Percentiles rank a stretch among this genome's conserved stretches.
phyloP scores from a whole-genome alignment of 768 basidiomycete genomes.

The Suillus subluteus region DNA sequence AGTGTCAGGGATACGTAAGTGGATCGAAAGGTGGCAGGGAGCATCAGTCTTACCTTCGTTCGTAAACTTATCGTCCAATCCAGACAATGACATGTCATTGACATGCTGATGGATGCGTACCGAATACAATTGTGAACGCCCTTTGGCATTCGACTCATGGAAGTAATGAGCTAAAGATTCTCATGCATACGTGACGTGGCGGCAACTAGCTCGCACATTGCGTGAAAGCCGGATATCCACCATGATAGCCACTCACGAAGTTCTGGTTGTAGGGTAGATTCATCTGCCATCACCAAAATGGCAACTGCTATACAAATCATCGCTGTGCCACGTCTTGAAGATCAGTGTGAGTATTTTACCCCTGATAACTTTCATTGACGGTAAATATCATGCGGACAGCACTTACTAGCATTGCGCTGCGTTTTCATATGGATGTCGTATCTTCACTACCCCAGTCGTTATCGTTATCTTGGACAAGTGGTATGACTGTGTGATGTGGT shows the following conservation, averaged over 20 bases:
- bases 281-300: background rate
- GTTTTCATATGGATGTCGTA: background rate
- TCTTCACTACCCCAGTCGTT: background rate
- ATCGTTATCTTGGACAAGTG: background rate
- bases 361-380: no score
- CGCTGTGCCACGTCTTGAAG: background rate
- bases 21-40: background rate
- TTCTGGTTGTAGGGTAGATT: background rate
- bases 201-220: background rate
- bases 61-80: background rate
- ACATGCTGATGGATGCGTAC: background rate
- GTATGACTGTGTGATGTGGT: background rate
- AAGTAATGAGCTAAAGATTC: background rate
- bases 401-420: background rate
- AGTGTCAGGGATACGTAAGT: background rate
- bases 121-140: background rate
- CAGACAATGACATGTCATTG: background rate
- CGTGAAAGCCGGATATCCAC: background rate
- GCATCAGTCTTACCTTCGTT: background rate
- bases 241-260: background rate
- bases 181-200: background rate
- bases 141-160: background rate
- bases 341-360: background rate
- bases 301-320: background rate
- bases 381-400: background rate